phyloP scores from a whole-genome alignment of 2,329 filamentous ascomycete species.

The Beauveria varroae region DNA sequence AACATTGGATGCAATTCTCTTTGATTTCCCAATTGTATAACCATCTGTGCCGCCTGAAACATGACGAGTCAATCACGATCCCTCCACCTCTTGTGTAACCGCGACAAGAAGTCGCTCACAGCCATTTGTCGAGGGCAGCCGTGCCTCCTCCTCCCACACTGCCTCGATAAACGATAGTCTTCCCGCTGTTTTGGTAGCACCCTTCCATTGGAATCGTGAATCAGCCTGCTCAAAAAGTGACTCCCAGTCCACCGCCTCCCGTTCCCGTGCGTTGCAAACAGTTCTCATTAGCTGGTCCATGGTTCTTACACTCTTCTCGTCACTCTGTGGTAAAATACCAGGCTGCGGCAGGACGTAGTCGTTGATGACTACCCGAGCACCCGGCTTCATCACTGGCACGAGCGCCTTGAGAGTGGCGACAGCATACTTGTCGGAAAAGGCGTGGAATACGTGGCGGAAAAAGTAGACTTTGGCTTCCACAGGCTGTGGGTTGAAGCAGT shows the following conservation, averaged over 20 bases:
- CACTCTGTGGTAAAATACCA: slow-evolving; percentile 22
- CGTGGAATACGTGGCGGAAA: slow-evolving; percentile 48
- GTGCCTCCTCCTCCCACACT: slow-evolving; percentile 20
- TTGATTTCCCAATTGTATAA: neutral
- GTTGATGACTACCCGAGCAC: slow-evolving; percentile 34
- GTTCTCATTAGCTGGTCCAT: slow-evolving; percentile 42
- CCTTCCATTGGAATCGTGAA: slow-evolving; percentile 29
- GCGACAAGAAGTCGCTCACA: slow-evolving; percentile 3
- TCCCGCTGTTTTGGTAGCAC: slow-evolving; percentile 19
- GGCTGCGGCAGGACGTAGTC: slow-evolving; percentile 28
- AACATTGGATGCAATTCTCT: neutral
- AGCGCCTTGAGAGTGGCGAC: slow-evolving; percentile 36
- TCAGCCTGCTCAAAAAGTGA: slow-evolving; percentile 32
- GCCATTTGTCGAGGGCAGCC: neutral
- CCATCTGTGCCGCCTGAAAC: neutral
- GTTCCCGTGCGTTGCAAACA: slow-evolving; percentile 37
- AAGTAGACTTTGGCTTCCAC: slow-evolving; percentile 45
- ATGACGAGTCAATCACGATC: neutral
- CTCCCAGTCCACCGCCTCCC: slow-evolving; percentile 35
- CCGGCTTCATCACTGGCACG: slow-evolving; percentile 40
- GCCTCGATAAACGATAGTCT: slow-evolving; percentile 31
- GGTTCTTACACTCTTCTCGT: slow-evolving; percentile 31
- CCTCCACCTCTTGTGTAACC: slow-evolving; percentile 2
- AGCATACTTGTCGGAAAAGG: slow-evolving; percentile 43
- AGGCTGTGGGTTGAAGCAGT: slow-evolving; percentile 46